Percentiles rank a stretch among this genome's conserved stretches.
These are phyloP conservation scores for Rugonectria rugulosa DNA, from an alignment of 2,329 filamentous ascomycete genomes.

Conservation along the genomic window DNA sequence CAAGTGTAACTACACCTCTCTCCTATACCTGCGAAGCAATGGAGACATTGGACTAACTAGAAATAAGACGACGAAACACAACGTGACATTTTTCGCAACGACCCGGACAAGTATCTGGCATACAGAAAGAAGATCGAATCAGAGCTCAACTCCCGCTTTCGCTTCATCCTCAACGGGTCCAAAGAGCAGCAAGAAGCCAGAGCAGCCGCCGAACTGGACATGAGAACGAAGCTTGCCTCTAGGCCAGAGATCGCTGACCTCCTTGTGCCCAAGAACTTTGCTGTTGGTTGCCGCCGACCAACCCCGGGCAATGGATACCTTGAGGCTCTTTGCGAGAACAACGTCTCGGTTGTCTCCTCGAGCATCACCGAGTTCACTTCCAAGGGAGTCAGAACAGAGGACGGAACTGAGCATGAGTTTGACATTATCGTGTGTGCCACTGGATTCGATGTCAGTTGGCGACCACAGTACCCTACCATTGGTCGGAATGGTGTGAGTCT, in stretches of 20 bases:
- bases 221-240: constrained; percentile 39
- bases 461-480: constrained; percentile 51
- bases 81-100: constrained; percentile 54
- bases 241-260: constrained; percentile 53
- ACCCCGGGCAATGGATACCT: constrained; percentile 23
- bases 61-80: constrained; percentile 54
- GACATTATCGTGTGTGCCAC: constrained; percentile 41
- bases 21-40: accelerated
- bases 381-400: constrained; percentile 10
- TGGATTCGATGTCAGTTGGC: constrained; percentile 42
- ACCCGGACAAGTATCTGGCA: constrained; percentile 60
- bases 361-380: background rate
- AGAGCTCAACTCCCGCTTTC: constrained; percentile 60
- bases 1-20: constrained; percentile 41
- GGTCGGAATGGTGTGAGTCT: constrained; percentile 48
- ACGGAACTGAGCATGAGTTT: constrained; percentile 20
- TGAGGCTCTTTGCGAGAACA: constrained; percentile 14
- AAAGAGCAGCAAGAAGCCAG: constrained; percentile 17
- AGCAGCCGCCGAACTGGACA: constrained; percentile 14
- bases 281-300: constrained; percentile 17
- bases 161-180: constrained; percentile 59
- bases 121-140: constrained; percentile 59
- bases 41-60: background rate
- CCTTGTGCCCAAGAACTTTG: constrained; percentile 49
- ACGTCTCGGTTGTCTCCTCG: constrained; percentile 7